Percentiles rank a stretch among this genome's conserved stretches.
These are phyloP conservation scores for Daldinia concentrica DNA, from an alignment of 495 filamentous ascomycete species.

Conservation along the genomic window DNA sequence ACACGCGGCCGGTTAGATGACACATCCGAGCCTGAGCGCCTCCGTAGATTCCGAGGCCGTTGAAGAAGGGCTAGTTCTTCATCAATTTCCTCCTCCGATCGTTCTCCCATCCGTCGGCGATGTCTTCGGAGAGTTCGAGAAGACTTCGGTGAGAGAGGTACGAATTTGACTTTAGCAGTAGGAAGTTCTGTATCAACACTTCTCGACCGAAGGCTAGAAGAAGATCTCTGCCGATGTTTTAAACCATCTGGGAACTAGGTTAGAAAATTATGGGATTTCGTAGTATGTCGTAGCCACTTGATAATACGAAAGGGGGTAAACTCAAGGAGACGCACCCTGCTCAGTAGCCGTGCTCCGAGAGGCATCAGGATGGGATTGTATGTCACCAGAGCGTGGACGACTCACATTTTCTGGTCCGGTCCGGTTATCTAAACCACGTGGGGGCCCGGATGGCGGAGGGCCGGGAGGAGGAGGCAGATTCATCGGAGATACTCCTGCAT, in stretches of 20 bases:
- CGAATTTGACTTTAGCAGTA: slow-evolving; percentile 53
- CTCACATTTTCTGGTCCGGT: slow-evolving; percentile 51
- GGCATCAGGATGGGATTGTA: slow-evolving; percentile 38
- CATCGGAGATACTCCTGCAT: slow-evolving; percentile 41
- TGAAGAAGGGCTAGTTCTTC: slow-evolving; percentile 16
- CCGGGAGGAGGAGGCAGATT: slow-evolving; percentile 50
- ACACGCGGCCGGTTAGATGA: slow-evolving; percentile 44
- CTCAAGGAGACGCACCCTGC: slow-evolving; percentile 51
- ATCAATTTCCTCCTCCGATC: slow-evolving; percentile 7
- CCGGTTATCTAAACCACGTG: slow-evolving; percentile 40
- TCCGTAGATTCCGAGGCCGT: slow-evolving; percentile 27
- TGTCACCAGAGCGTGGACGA: slow-evolving; percentile 44
- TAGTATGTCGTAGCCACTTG: neutral
- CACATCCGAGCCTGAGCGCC: slow-evolving; percentile 50
- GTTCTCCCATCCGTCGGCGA: slow-evolving; percentile 36
- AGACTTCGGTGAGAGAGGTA: slow-evolving; percentile 55
- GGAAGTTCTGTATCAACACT: slow-evolving; percentile 20
- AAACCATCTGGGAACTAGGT: slow-evolving; percentile 50
- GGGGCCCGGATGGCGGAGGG: slow-evolving; percentile 43
- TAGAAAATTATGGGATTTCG: slow-evolving; percentile 19
- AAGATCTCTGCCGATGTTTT: slow-evolving; percentile 36
- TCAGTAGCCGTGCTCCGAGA: slow-evolving; percentile 45
- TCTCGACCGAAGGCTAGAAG: slow-evolving; percentile 4
- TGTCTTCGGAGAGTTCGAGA: slow-evolving; percentile 52
- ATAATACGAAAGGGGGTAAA: slow-evolving; percentile 20